These are phyloP conservation scores for Aspergillus ostianus DNA, from an alignment of 495 filamentous ascomycete species.

Conservation along the genomic window DNA sequence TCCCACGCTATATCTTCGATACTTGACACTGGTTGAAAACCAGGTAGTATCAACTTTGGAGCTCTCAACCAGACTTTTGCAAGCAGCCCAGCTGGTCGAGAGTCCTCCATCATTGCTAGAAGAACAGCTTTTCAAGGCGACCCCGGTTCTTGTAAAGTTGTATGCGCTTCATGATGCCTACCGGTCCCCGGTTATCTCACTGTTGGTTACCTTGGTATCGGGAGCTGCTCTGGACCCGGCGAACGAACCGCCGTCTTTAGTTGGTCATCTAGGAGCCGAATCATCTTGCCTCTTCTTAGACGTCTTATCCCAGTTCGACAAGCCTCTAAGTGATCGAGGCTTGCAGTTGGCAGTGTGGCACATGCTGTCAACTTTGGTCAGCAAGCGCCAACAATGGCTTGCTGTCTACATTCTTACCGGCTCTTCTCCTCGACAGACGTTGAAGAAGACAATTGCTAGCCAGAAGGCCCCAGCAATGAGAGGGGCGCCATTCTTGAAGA, in stretches of 20 bases:
- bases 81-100: conserved; percentile 63
- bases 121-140: conserved; percentile 73
- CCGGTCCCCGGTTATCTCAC: conserved; percentile 58
- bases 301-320: conserved; percentile 73
- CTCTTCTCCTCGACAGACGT: conserved; percentile 69
- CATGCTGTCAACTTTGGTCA: conserved; percentile 82
- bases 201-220: conserved; percentile 74
- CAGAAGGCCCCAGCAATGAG: conserved; percentile 37
- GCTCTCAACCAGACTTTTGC: conserved; percentile 67
- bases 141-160: conserved; percentile 71
- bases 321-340: conserved; percentile 60
- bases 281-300: conserved; percentile 80
- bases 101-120: conserved; percentile 64
- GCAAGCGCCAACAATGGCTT: conserved; percentile 93
- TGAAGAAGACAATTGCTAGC: conserved; percentile 52
- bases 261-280: conserved; percentile 81
- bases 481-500: conserved; percentile 64
- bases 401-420: conserved; percentile 90
- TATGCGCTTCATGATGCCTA: conserved; percentile 71
- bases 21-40: conserved; percentile 53
- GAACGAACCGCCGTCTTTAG: conserved; percentile 79
- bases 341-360: conserved; percentile 73
- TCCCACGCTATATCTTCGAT: conserved; percentile 59
- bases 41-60: conserved; percentile 63
- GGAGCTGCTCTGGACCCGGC: conserved; percentile 57